Percentiles rank a stretch among this genome's conserved stretches.
Evolutionary conservation across 345 rosid species (phyloP).

Genomic region (Lepidium africanum): DNA sequence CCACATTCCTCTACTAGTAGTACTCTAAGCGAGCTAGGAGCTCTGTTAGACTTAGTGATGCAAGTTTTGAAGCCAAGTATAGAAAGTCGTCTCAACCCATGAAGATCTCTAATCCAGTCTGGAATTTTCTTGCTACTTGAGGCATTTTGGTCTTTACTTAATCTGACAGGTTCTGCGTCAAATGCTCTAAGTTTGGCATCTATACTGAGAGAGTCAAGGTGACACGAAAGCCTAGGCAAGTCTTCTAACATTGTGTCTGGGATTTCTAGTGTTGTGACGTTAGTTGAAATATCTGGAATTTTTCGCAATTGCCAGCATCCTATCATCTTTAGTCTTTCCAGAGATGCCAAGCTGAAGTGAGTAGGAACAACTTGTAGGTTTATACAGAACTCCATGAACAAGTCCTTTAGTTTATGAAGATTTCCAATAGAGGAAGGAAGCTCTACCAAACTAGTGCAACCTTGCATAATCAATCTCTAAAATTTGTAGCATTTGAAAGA

Average conservation of each 20-base stretch:
- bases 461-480: not conserved
- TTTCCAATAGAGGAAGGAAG: not conserved
- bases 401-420: not conserved
- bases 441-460: conserved; percentile 1
- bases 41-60: not conserved
- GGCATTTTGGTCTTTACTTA: not conserved
- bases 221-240: not conserved
- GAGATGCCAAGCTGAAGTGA: not conserved
- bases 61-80: not conserved
- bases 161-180: too few relatives aligned
- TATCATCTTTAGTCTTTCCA: not conserved
- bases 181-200: not conserved
- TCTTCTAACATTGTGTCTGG: not conserved
- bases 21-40: not conserved
- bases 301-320: conserved; percentile 10
- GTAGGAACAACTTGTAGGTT: not conserved
- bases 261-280: not conserved
- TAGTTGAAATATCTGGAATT: conserved; percentile 6
- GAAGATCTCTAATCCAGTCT: not conserved
- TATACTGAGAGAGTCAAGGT: not conserved
- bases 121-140: not conserved
- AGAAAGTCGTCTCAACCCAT: not conserved
- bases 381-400: not conserved
- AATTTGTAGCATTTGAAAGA: conserved; percentile 8
- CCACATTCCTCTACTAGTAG: not conserved